Percentiles rank a stretch among this genome's conserved stretches.
phyloP scores from a whole-genome alignment of 768 basidiomycete species.

The Peribolospora baueri region DNA sequence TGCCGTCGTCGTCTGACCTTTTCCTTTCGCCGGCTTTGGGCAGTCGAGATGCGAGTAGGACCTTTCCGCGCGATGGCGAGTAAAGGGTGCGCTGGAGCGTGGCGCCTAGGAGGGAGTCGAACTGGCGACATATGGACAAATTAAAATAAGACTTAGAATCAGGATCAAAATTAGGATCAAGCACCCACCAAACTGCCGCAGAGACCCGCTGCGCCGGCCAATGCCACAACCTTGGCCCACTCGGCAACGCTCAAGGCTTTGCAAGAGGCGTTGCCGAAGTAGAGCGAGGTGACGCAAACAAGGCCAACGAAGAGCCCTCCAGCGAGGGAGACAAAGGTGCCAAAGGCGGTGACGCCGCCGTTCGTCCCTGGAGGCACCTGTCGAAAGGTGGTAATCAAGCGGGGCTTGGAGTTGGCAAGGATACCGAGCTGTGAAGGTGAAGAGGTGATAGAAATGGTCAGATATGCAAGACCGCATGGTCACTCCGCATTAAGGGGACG shows the following conservation, averaged over 20 bases:
- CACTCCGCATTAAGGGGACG: not conserved
- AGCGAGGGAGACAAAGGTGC: conserved; percentile 42
- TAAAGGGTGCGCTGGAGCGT: conserved; percentile 61
- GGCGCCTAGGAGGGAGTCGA: conserved; percentile 71
- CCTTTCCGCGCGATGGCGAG: conserved; percentile 32
- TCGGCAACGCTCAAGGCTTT: conserved; percentile 22
- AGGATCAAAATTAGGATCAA: not conserved
- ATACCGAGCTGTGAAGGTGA: conserved; percentile 37
- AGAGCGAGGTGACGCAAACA: conserved; percentile 31
- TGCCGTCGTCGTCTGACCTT: conserved; percentile 15
- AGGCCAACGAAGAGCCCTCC: conserved; percentile 54
- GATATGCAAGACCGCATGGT: not conserved
- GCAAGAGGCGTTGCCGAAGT: conserved; percentile 39
- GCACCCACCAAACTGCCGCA: conserved; percentile 50
- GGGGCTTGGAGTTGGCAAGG: conserved; percentile 35
- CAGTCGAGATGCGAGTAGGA: conserved; percentile 31
- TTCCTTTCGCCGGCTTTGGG: too few relatives aligned
- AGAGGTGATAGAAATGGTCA: not conserved
- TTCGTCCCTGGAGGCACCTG: conserved; percentile 72
- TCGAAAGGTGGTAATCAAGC: conserved; percentile 53
- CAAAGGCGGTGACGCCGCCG: conserved; percentile 53
- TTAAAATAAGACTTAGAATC: not conserved
- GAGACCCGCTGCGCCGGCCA: conserved; percentile 43
- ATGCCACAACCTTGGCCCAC: conserved; percentile 27
- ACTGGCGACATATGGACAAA: conserved; percentile 21